These are phyloP conservation scores for Helianthus annuus DNA, from an alignment of 129 eudicot genomes.

Conservation along the genomic window HanXRQr2.0-SUNRISE NC_035437.2:92435334-92435833, in stretches of 20 bases:
- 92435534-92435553: conserved; percentile 20
- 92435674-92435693: conserved; percentile 56
- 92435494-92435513: conserved; percentile 4
- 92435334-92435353: neutral
- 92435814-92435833: conserved; percentile 34
- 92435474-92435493: neutral
- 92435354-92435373: neutral
- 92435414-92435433: neutral
- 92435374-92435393: neutral
- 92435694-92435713: conserved; percentile 47
- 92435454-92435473: neutral
- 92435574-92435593: neutral
- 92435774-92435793: conserved; percentile 36
- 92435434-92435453: neutral
- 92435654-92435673: conserved; percentile 52
- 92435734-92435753: conserved; percentile 54
- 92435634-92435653: conserved; percentile 49
- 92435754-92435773: conserved; percentile 37
- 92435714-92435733: conserved; percentile 40
- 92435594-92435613: neutral
- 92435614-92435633: conserved; percentile 29
- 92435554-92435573: neutral
- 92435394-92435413: neutral
- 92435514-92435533: conserved; percentile 8
- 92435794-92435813: conserved; percentile 37